Evolutionary conservation across 768 basidiomycete species (phyloP).

Genomic region (Lactifluus hygrophoroides): DNA sequence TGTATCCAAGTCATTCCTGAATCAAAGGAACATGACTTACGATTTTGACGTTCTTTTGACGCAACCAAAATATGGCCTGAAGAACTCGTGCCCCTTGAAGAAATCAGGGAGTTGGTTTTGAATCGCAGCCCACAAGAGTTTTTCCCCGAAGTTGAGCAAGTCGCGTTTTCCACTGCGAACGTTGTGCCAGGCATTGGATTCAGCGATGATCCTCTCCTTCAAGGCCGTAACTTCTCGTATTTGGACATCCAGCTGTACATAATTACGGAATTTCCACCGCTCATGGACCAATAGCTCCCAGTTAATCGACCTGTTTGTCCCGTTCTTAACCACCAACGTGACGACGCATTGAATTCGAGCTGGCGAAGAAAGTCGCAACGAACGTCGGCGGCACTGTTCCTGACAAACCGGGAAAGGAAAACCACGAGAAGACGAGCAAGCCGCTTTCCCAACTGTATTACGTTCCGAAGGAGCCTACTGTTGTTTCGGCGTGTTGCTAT

Average conservation of each 20-base stretch:
- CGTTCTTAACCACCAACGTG: conserved; percentile 59
- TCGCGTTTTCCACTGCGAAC: conserved; percentile 72
- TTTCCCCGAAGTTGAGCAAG: conserved; percentile 84
- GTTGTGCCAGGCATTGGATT: conserved; percentile 50
- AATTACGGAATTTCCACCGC: neutral
- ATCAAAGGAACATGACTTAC: conserved; percentile 66
- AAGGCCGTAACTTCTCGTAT: conserved; percentile 82
- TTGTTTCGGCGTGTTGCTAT: conserved; percentile 69
- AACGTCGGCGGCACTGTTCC: conserved; percentile 57
- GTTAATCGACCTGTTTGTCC: conserved; percentile 79
- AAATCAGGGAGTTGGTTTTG: conserved; percentile 68
- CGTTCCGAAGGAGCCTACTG: conserved; percentile 45
- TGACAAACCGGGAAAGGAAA: conserved; percentile 38
- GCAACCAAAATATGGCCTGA: conserved; percentile 84
- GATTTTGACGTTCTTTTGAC: conserved; percentile 84
- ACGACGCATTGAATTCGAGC: conserved; percentile 67
- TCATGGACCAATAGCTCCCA: conserved; percentile 43
- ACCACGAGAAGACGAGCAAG: conserved; percentile 48
- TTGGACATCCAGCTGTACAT: conserved; percentile 70
- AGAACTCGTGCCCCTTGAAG: conserved; percentile 66
- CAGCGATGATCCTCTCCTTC: conserved; percentile 72
- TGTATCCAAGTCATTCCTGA: conserved; percentile 68
- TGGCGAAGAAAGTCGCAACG: conserved; percentile 59
- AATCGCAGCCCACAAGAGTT: conserved; percentile 61
- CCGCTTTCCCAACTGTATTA: conserved; percentile 55